Base-by-base conservation (phyloP, 2,329 filamentous ascomycete species). In the Diaporthe aspalathi region DNA sequence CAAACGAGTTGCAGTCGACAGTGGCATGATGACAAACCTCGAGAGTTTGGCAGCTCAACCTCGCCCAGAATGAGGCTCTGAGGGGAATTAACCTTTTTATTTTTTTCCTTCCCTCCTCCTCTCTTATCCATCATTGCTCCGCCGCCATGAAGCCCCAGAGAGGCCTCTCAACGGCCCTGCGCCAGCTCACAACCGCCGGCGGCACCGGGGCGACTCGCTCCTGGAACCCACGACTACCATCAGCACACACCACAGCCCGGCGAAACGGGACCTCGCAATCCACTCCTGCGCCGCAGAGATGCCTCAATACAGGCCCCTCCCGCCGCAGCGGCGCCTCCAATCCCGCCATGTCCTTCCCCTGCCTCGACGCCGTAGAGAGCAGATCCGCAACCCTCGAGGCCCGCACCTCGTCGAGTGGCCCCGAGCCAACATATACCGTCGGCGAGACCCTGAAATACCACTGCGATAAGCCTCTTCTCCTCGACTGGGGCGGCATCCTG, bases 401-500 rank as follows among this genome's bases (percentile, higher is more conserved):
- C 20, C 71, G 72, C 27, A 93, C 92, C 47, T 85, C 92, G 60
- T 88, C 90, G 20, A 91, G 90, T 57, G 95, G 95, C 0, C 95
- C 95, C 1, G 96, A 99, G 79, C 96, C 96, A 0, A 94, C 94
- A 1, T 99, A 99, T 81, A 98, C 95, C 0, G 92, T 93, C 56
- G 96, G 96, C 70, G 90, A 90, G n/a, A 95, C 96, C 66, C 88
- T 93, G 74, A 88, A 84, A 38, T 98, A 93, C 82, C 91, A 91
- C 79, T 96, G 92, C 76, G 77, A 87, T 9, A 86, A 94, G 27
- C 91, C 94, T 0, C 84, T 98, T 20, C 85, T 95, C 3, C 90
- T 98, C 32, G 96, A 99, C 83, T 98, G 97, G 94, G 96, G 96
- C 73, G 96, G 96, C 67, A 89, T 95, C n/a, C 83, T 99, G 45